phyloP scores from a whole-genome alignment of 2,329 filamentous ascomycete species.

The Fusarium guadeloupense region DNA sequence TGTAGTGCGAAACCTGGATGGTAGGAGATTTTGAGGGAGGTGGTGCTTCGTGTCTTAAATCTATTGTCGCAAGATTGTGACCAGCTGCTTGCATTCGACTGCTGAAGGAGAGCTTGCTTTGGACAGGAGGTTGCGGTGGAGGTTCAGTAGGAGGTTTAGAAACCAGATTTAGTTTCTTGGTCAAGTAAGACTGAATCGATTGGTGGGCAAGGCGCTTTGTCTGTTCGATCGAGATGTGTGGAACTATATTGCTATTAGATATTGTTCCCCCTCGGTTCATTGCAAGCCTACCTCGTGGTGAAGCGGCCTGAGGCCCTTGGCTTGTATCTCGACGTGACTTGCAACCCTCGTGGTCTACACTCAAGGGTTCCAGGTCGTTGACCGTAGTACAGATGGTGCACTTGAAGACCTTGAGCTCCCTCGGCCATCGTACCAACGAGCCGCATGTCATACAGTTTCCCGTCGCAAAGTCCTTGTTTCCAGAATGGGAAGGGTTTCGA shows the following conservation, averaged over 20 bases:
- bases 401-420: slow-evolving; percentile 75
- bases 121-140: slow-evolving; percentile 16
- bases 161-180: slow-evolving; percentile 36
- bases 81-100: slow-evolving; percentile 31
- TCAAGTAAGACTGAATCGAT: slow-evolving; percentile 47
- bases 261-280: not conserved
- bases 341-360: slow-evolving; percentile 29
- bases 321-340: slow-evolving; percentile 38
- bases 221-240: slow-evolving; percentile 48
- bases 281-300: slow-evolving; percentile 29
- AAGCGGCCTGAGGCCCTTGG: slow-evolving; percentile 16
- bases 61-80: slow-evolving; percentile 6
- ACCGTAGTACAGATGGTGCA: slow-evolving; percentile 87
- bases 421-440: slow-evolving; percentile 81
- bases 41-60: slow-evolving; percentile 6
- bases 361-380: slow-evolving; percentile 70
- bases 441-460: slow-evolving; percentile 89
- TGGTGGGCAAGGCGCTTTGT: slow-evolving; percentile 48
- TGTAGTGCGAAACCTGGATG: slow-evolving; percentile 39
- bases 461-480: slow-evolving; percentile 68
- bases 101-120: slow-evolving; percentile 34
- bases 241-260: slow-evolving; percentile 35
- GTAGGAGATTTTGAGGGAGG: slow-evolving; percentile 24
- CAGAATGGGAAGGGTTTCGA: slow-evolving; percentile 38
- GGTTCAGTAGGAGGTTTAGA: slow-evolving; percentile 24